Base-by-base conservation (phyloP, 768 basidiomycete genomes). In the Sporobolomyces pararoseus region DNA sequence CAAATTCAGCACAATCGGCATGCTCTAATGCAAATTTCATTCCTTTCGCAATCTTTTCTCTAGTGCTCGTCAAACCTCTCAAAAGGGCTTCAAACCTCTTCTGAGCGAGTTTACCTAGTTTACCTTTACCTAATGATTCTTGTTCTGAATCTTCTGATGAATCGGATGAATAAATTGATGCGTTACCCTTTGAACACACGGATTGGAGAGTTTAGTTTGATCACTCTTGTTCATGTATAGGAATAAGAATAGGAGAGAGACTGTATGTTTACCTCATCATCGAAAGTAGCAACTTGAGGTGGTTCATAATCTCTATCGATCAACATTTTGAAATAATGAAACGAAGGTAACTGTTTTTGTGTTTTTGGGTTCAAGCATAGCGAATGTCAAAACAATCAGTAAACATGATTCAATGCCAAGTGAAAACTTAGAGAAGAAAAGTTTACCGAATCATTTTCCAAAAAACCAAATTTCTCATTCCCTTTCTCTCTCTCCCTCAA, bases 11-110 rank as follows among this genome's bases (percentile, higher is more conserved):
- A 23, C 93, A 93, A 79, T 98, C 95, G 1, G 94, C 95, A 77
- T 95, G 92, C 78, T 94, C 91, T 50, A 99, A 83, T 71, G 92
- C 90, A 78, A 98, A 98, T n/a, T 89, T 86, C 96, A 98, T 99
- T 70, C 90, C 92, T 29, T 92, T 84, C 37, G 91, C 96, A 46
- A 98, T 86, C 79, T 94, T 91, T 7, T 90, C 92, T 66, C 93
- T 83, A 75, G 88, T 87, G 4, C 93, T 93, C 10, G 87, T 87
- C 76, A 98, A 81, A 10, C 86, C 87, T 25, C 96, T 86, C 50
- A 99, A 83, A 87, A 97, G 91, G 3, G 87, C 86, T 80, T 96
- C 91, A 75, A 98, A 94, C 63, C 93, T 84, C 70, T 85, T 86
- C 62, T 89, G 84, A 31, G 94, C 90, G 29, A 90, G 80, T 76